phyloP scores from a whole-genome alignment of 202 grass and related monocot species.

The Panicum virgatum region DNA sequence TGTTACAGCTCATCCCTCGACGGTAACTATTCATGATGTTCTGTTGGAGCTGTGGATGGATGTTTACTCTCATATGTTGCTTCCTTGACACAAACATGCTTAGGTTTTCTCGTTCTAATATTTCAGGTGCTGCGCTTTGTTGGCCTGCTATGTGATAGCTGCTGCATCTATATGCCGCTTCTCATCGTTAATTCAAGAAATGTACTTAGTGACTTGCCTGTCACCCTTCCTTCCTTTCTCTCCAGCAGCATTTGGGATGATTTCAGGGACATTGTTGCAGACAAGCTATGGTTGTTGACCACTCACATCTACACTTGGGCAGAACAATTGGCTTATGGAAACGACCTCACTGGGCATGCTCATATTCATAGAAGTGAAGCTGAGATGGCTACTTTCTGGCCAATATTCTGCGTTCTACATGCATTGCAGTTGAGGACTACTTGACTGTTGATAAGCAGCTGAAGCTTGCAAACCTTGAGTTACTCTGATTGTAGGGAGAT shows the following conservation, averaged over 20 bases:
- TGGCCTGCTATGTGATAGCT: conserved; percentile 74
- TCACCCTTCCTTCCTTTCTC: conserved; percentile 76
- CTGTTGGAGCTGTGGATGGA: conserved; percentile 19
- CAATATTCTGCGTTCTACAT: conserved; percentile 56
- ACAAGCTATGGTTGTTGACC: conserved; percentile 76
- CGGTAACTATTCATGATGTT: conserved; percentile 48
- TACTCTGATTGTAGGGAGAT: conserved; percentile 40
- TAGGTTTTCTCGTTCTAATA: conserved; percentile 13
- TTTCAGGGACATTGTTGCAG: conserved; percentile 48
- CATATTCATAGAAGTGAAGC: conserved; percentile 59
- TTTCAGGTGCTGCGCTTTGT: conserved; percentile 75
- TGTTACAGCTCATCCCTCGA: conserved; percentile 74
- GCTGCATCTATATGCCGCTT: conserved; percentile 90
- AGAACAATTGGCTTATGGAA: conserved; percentile 33
- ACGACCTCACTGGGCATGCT: conserved; percentile 16
- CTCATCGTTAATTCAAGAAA: conserved; percentile 66
- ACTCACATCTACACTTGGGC: conserved; percentile 56
- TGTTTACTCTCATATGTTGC: conserved; percentile 8
- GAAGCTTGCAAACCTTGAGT: conserved; percentile 73
- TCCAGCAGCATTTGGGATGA: conserved; percentile 63
- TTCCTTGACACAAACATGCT: conserved; percentile 1
- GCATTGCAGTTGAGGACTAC: conserved; percentile 67
- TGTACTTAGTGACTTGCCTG: conserved; percentile 72
- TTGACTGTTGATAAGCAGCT: conserved; percentile 74
- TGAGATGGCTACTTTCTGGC: conserved; percentile 51